phyloP scores from a whole-genome alignment of 352 stramenopile genomes.

The Phytophthora constricta region DNA sequence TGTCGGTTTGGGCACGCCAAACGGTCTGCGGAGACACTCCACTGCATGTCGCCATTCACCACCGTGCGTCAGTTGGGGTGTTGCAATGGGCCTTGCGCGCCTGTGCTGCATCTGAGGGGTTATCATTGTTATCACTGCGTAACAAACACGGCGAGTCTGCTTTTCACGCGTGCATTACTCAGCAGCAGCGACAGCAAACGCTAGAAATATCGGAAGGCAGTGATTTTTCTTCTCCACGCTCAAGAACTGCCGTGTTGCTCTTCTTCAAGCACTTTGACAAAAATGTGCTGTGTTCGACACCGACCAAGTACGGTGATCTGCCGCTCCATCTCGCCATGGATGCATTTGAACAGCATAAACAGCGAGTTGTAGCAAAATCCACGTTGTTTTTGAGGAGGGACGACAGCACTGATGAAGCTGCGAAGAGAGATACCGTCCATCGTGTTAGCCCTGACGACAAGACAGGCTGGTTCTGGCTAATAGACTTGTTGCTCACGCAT shows the following conservation, averaged over 20 bases:
- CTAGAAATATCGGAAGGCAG: background rate
- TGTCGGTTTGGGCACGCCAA: slow-evolving; percentile 25
- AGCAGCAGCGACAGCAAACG: slow-evolving; percentile 19
- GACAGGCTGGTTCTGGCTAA: slow-evolving; percentile 41
- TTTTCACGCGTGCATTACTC: slow-evolving; percentile 54
- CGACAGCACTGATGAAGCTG: background rate
- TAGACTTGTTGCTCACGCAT: slow-evolving; percentile 22
- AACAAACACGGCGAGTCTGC: slow-evolving; percentile 48
- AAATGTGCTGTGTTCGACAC: slow-evolving; percentile 31
- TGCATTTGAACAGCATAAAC: slow-evolving; percentile 39
- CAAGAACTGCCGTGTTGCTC: slow-evolving; percentile 45
- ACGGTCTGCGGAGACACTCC: slow-evolving; percentile 46
- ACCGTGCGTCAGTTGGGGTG: slow-evolving; percentile 44
- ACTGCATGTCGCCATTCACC: slow-evolving; percentile 43
- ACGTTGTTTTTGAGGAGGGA: background rate
- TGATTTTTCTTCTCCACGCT: slow-evolving; percentile 29
- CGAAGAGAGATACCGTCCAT: background rate
- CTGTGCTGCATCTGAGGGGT: slow-evolving; percentile 6
- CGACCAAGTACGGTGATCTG: slow-evolving; percentile 52
- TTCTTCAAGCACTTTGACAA: slow-evolving; percentile 48
- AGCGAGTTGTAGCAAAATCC: background rate
- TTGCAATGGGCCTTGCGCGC: slow-evolving; percentile 44
- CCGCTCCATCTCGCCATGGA: slow-evolving; percentile 62
- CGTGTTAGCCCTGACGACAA: background rate
- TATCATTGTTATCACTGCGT: slow-evolving; percentile 16